Evolutionary conservation across 768 basidiomycete genomes (phyloP), one percentile per base, ranked within the genome.

Genomic region (Tephrocybe sp.): DNA sequence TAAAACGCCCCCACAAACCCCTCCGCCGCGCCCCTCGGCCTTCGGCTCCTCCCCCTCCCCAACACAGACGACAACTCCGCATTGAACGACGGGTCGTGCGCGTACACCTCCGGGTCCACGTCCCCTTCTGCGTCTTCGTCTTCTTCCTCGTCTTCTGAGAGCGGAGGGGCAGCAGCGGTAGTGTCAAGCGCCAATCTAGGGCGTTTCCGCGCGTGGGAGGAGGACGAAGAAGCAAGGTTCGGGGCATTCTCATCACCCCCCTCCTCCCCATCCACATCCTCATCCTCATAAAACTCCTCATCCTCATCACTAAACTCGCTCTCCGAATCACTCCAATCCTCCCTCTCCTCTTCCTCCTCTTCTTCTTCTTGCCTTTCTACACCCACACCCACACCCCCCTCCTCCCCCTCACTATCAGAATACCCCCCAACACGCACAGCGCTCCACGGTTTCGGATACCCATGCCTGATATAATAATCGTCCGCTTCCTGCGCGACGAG

Each of bases 31-130:
- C 36, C 55, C 1, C 36, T 19, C 16, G 12, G 42, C 25, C n/a
- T 32, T 9, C 13, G 48, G 18, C n/a, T 19, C 9, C 25, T 22
- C 12, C 21, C 36, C 52, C 47, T 9, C 46, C 43, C 1, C 0
- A 58, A 51, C 18, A 59, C 64, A 24, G 63, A 64, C 5, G 67
- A 69, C n/a, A 72, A 56, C 54, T 69, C 70, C 1, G 67, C 62
- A 19, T 71, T 70, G 49, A 70, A 73, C 13, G 66, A 64, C 7
- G 71, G 71, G 37, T 73, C 71, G 6, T 62, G 58, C 38, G 49
- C 49, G 11, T 61, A 66, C 8, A 67, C 64, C 47, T 69, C 68
- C 22, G 68, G 63, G 16, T 69, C 69, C 9, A 60, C 56, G 43
- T 67, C 69, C 24, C 65, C 65, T 44, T 66, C 68, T n/a, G 65